A percentile compares a stretch with the other conserved stretches of the same genome.
Evolutionary conservation across 2,329 filamentous ascomycete genomes (phyloP).

Genomic region (Pseudogymnoascus sp.): DNA sequence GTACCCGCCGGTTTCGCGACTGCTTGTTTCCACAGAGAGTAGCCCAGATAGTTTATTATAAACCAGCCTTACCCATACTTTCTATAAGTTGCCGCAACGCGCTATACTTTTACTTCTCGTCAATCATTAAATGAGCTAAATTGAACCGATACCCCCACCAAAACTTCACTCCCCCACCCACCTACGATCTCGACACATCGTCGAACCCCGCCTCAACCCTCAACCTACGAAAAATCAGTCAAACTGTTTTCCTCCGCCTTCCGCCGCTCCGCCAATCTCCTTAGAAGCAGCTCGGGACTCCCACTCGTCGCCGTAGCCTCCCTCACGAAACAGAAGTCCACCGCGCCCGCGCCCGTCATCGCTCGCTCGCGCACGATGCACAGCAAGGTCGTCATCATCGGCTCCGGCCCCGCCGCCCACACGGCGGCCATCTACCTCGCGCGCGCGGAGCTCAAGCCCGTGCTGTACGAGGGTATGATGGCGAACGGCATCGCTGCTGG

Average conservation of each 20-base stretch:
- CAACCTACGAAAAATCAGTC: slow-evolving; percentile 36
- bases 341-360: slow-evolving; percentile 28
- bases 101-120: background rate
- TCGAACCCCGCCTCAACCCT: background rate
- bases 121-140: background rate
- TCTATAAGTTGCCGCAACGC: slow-evolving; percentile 2
- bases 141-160: background rate
- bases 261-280: slow-evolving; percentile 47
- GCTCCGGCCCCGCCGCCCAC: slow-evolving; percentile 94
- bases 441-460: slow-evolving; percentile 84
- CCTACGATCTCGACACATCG: slow-evolving; percentile 1
- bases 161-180: background rate
- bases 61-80: slow-evolving; percentile 5
- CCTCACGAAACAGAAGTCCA: slow-evolving; percentile 29
- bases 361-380: slow-evolving; percentile 60
- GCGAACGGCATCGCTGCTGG: slow-evolving; percentile 94
- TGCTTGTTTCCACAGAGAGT: background rate
- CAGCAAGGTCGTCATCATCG: slow-evolving; percentile 84
- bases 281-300: slow-evolving; percentile 19
- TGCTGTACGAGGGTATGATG: slow-evolving; percentile 96
- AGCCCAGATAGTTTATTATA: background rate
- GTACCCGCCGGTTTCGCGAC: slow-evolving; percentile 1
- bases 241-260: slow-evolving; percentile 89
- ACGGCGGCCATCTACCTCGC: slow-evolving; percentile 95
- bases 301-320: slow-evolving; percentile 11